Percentiles rank a stretch among this genome's conserved stretches.
phyloP scores from a whole-genome alignment of 495 filamentous ascomycete genomes.

The Penicillium flavigenum region DNA sequence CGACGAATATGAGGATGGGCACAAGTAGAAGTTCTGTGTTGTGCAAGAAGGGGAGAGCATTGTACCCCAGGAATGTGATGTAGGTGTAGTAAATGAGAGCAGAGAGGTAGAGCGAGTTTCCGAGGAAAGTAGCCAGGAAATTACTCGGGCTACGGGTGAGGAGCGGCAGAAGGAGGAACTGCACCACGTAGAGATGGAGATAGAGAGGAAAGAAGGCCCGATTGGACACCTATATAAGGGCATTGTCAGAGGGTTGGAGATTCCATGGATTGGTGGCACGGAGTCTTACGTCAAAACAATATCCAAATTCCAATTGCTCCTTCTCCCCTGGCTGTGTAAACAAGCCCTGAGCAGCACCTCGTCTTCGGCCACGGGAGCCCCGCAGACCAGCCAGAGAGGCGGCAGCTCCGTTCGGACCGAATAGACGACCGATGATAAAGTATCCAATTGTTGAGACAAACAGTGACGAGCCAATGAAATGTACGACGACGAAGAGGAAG shows the following conservation, averaged over 20 bases:
- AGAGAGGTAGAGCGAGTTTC: conserved; percentile 69
- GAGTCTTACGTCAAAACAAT: conserved; percentile 68
- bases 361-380: conserved; percentile 48
- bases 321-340: conserved; percentile 56
- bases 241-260: neutral
- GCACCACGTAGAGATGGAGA: conserved; percentile 69
- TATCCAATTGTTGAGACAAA: conserved; percentile 61
- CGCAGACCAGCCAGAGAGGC: conserved; percentile 41
- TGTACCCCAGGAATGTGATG: conserved; percentile 74
- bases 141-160: conserved; percentile 44
- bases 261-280: neutral
- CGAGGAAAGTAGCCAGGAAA: conserved; percentile 63
- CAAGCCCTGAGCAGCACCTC: conserved; percentile 54
- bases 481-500: conserved; percentile 63
- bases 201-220: conserved; percentile 74
- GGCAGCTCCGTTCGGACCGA: conserved; percentile 54
- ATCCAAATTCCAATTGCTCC: conserved; percentile 70
- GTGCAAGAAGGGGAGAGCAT: conserved; percentile 70
- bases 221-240: conserved; percentile 57
- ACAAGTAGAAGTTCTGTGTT: conserved; percentile 69
- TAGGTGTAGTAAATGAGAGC: conserved; percentile 70
- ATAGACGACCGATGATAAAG: conserved; percentile 61
- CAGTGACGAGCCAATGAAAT: conserved; percentile 64
- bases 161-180: conserved; percentile 69
- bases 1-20: conserved; percentile 58